These are phyloP conservation scores for Exsudoporus floridanus DNA, from an alignment of 1,284 basidiomycete species.

Conservation along the genomic window DNA sequence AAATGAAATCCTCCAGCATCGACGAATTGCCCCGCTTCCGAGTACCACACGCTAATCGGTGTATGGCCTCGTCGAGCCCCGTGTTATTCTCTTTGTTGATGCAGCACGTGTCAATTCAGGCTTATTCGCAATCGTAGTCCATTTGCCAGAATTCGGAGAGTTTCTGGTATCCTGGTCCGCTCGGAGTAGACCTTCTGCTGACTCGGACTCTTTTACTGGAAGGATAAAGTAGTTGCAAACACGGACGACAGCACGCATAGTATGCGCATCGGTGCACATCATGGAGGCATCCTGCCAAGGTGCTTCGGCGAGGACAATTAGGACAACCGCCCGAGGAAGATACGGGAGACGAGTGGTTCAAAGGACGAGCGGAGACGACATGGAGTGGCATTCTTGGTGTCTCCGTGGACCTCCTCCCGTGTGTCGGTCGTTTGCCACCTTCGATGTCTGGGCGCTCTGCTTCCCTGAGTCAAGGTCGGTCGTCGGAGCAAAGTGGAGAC, in stretches of 20 bases:
- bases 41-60: constrained; percentile 27
- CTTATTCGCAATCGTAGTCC: constrained; percentile 30
- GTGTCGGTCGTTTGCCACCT: constrained; percentile 46
- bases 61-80: constrained; percentile 29
- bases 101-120: constrained; percentile 33
- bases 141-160: constrained; percentile 21
- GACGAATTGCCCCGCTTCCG: constrained; percentile 21
- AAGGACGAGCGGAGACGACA: constrained; percentile 44
- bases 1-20: constrained; percentile 26
- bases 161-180: constrained; percentile 31
- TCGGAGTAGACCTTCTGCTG: constrained; percentile 15
- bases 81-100: constrained; percentile 31
- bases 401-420: constrained; percentile 44
- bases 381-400: constrained; percentile 57
- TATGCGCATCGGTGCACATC: constrained; percentile 36
- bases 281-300: constrained; percentile 43
- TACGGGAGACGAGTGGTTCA: constrained; percentile 31
- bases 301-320: constrained; percentile 44
- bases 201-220: constrained; percentile 19
- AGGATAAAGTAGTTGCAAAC: constrained; percentile 42
- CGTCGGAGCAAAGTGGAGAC: neutral
- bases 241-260: constrained; percentile 44
- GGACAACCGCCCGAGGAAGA: constrained; percentile 17
- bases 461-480: constrained; percentile 13
- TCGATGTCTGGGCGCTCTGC: constrained; percentile 36